Percentiles rank a stretch among this genome's conserved stretches.
These are phyloP conservation scores for Pseudocercospora pini-densiflorae DNA, from an alignment of 2,329 filamentous ascomycete species.

Conservation along the genomic window DNA sequence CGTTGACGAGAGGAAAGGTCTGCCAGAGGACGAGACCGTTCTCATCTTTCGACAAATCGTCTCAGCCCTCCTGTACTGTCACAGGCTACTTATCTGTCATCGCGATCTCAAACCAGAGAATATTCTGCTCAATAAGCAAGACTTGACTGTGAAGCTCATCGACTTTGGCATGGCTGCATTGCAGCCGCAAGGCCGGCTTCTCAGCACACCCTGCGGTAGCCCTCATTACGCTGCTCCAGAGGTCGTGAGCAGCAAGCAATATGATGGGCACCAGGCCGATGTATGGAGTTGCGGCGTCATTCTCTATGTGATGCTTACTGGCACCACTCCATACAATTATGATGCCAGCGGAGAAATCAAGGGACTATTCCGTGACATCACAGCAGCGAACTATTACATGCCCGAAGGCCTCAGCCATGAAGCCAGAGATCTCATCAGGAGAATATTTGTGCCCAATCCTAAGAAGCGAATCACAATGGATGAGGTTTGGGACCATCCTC, in stretches of 20 bases:
- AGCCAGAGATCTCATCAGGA: slow-evolving; percentile 75
- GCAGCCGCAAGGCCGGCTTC: slow-evolving; percentile 76
- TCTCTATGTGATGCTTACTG: slow-evolving; percentile 84
- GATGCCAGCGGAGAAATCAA: slow-evolving; percentile 66
- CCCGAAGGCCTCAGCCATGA: slow-evolving; percentile 63
- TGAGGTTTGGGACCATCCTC: slow-evolving; percentile 82
- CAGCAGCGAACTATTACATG: slow-evolving; percentile 55
- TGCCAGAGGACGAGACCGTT: slow-evolving; percentile 79
- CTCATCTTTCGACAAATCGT: slow-evolving; percentile 93
- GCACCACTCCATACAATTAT: slow-evolving; percentile 76
- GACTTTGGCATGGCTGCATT: slow-evolving; percentile 98
- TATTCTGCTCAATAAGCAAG: slow-evolving; percentile 76
- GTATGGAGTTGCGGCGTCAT: slow-evolving; percentile 95
- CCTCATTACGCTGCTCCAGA: slow-evolving; percentile 97
- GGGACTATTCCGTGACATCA: slow-evolving; percentile 64
- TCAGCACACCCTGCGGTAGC: slow-evolving; percentile 91
- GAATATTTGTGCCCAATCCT: slow-evolving; percentile 80
- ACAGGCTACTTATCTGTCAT: slow-evolving; percentile 93
- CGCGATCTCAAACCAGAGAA: slow-evolving; percentile 97
- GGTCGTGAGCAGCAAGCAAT: slow-evolving; percentile 75
- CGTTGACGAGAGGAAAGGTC: slow-evolving; percentile 72
- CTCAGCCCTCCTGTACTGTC: slow-evolving; percentile 88
- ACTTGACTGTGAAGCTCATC: slow-evolving; percentile 83
- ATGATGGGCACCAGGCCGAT: slow-evolving; percentile 84
- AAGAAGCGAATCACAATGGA: slow-evolving; percentile 77